Base-by-base conservation (phyloP, 1,284 basidiomycete species). In the Ceratobasidium sp. region DNA sequence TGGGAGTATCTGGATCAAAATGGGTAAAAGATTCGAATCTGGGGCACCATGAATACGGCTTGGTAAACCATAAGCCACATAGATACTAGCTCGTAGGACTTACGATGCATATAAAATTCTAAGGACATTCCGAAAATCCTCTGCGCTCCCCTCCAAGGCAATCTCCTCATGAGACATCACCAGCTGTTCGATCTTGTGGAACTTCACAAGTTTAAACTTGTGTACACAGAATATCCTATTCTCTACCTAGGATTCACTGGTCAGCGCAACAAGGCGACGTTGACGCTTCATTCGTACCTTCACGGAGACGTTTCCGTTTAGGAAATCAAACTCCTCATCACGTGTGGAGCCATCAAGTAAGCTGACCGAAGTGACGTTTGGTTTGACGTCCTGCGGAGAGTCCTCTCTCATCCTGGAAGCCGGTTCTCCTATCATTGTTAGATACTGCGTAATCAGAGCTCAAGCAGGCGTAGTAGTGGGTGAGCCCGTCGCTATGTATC, bases 1-100 rank as follows among this genome's bases (percentile, higher is more conserved):
- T 84, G 33, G 33, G 33, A 33, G 33, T 33, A 33, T 33, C 33
- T 33, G 33, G 33, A 33, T 33, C 33, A 33, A 33, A 33, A 33
- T 33, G 33, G 33, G 33, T 33, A 33, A 33, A 33, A 33, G 33
- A 33, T 33, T 33, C 33, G 33, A 33, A 33, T 4, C 33, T 33
- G 4, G 4, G 33, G 33, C 33, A 33, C 33, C 33, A 33, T 33
- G 4, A 33, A 33, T 33, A 33, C 4, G 33, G 33, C 4, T 33
- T 4, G 33, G 33, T 33, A 33, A 33, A 33, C 33, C 33, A 33
- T 33, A 33, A 33, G 33, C 33, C 33, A 33, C 33, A 33, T 33
- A 33, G 4, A 33, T 4, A 33, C 4, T 33, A 33, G 33, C 33
- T 33, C 46, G 54, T 57, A 17, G n/a, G 20, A 57, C 54, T 23